phyloP scores from a whole-genome alignment of 192 early-diverging fungal genomes.

The Cetraspora pellucida region DNA sequence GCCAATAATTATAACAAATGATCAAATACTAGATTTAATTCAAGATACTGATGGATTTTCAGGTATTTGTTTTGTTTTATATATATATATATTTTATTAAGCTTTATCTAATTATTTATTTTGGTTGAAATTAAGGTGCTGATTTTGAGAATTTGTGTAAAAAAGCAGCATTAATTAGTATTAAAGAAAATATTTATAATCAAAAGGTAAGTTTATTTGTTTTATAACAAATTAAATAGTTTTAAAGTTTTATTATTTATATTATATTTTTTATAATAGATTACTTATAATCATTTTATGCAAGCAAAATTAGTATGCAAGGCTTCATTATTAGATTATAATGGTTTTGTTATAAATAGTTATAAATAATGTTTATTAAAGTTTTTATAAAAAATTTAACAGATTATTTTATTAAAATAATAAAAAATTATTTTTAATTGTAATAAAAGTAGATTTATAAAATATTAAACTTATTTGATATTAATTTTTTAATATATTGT shows the following conservation, averaged over 20 bases:
- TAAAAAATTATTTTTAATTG: too few relatives aligned
- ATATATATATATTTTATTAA: not conserved
- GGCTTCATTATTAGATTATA: slow-evolving; percentile 20
- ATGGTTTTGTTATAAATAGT: too few relatives aligned
- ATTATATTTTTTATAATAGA: slow-evolving; percentile 1
- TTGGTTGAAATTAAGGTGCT: slow-evolving; percentile 54
- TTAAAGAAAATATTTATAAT: slow-evolving; percentile 62
- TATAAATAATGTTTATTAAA: too few relatives aligned
- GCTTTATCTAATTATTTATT: not conserved
- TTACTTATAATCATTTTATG: slow-evolving; percentile 12
- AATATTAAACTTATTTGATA: too few relatives aligned
- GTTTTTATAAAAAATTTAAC: too few relatives aligned
- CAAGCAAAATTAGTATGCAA: not conserved
- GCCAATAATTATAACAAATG: slow-evolving; percentile 50
- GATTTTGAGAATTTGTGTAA: slow-evolving; percentile 83
- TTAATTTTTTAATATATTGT: too few relatives aligned
- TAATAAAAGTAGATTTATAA: too few relatives aligned
- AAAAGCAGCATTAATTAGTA: slow-evolving; percentile 72
- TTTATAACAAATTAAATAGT: not conserved
- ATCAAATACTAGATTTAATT: slow-evolving; percentile 52
- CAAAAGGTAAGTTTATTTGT: slow-evolving; percentile 46
- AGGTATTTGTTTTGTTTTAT: slow-evolving; percentile 39
- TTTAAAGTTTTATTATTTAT: not conserved
- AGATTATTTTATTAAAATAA: too few relatives aligned
- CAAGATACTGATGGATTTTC: slow-evolving; percentile 61